phyloP scores from a whole-genome alignment of 495 filamentous ascomycete genomes.

The Xylaria palmicola region DNA sequence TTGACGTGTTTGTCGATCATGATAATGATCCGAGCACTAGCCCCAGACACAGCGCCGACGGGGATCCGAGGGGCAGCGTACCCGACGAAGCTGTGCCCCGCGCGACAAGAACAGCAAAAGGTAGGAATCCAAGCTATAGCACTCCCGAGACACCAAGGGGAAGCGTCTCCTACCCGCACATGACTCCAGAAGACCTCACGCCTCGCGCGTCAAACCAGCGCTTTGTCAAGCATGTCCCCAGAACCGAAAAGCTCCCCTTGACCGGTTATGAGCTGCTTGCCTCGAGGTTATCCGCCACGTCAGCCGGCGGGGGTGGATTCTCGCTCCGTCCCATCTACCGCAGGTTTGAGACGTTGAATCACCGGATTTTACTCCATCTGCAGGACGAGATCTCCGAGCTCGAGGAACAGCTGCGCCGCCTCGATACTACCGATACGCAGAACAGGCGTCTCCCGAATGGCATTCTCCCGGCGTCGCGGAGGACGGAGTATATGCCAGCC shows the following conservation, averaged over 20 bases:
- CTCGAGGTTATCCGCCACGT: slow-evolving; percentile 53
- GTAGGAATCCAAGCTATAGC: slow-evolving; percentile 30
- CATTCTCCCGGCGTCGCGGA: slow-evolving; percentile 60
- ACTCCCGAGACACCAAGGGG: slow-evolving; percentile 35
- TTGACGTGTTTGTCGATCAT: slow-evolving; percentile 31
- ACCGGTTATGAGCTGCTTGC: slow-evolving; percentile 70
- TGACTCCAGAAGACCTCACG: slow-evolving; percentile 28
- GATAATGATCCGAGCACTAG: slow-evolving; percentile 49
- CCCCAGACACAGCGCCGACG: slow-evolving; percentile 38
- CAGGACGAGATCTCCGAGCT: slow-evolving; percentile 84
- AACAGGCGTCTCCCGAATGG: slow-evolving; percentile 55
- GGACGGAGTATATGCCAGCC: slow-evolving; percentile 63
- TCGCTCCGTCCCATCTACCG: slow-evolving; percentile 72
- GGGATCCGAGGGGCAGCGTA: slow-evolving; percentile 17
- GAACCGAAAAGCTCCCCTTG: slow-evolving; percentile 39
- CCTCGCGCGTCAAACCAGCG: slow-evolving; percentile 30
- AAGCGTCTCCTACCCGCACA: slow-evolving; percentile 27
- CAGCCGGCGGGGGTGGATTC: slow-evolving; percentile 19
- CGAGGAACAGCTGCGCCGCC: slow-evolving; percentile 67
- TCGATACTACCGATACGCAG: slow-evolving; percentile 73
- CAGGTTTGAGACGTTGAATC: slow-evolving; percentile 80
- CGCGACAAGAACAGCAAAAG: slow-evolving; percentile 4
- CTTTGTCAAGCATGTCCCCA: slow-evolving; percentile 28
- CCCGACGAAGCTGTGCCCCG: slow-evolving; percentile 16
- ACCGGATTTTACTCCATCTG: slow-evolving; percentile 79